These are phyloP conservation scores for Lipomyces sp. DNA, from an alignment of 805 yeast species.

Conservation along the genomic window DNA sequence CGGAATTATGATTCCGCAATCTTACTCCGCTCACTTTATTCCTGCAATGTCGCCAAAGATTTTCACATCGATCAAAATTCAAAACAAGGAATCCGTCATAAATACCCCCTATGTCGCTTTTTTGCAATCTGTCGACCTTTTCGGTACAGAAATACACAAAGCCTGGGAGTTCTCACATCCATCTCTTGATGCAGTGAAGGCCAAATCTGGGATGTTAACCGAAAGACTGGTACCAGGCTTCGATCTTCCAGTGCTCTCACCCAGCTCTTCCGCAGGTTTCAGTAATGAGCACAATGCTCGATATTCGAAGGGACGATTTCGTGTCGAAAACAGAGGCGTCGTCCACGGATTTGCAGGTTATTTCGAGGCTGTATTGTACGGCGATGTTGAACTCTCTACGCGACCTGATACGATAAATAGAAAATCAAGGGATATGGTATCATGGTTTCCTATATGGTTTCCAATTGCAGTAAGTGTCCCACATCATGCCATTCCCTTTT, in stretches of 20 bases:
- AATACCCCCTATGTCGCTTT: constrained; percentile 48
- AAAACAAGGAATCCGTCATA: constrained; percentile 18
- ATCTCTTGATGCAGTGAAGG: neutral
- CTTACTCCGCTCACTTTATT: constrained; percentile 57
- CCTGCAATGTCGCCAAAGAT: constrained; percentile 64
- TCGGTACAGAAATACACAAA: constrained; percentile 48
- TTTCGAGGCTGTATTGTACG: constrained; percentile 68
- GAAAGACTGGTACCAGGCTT: neutral
- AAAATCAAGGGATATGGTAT: constrained; percentile 46
- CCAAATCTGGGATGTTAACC: neutral
- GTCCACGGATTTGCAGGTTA: constrained; percentile 75
- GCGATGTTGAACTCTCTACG: constrained; percentile 53
- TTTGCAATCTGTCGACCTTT: constrained; percentile 42
- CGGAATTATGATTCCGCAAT: constrained; percentile 61
- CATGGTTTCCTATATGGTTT: constrained; percentile 70
- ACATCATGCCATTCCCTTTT: neutral
- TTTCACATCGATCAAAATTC: constrained; percentile 34
- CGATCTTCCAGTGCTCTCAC: neutral
- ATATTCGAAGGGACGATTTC: constrained; percentile 39
- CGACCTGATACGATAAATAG: constrained; percentile 41
- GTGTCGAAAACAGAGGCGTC: constrained; percentile 49
- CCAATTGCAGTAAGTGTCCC: constrained; percentile 48
- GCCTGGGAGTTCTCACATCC: constrained; percentile 68
- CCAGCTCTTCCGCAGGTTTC: constrained; percentile 1
- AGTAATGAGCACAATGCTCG: constrained; percentile 32